Conservation (phyloP, 148 eudicot species). For the Agrostemma githago region DNA sequence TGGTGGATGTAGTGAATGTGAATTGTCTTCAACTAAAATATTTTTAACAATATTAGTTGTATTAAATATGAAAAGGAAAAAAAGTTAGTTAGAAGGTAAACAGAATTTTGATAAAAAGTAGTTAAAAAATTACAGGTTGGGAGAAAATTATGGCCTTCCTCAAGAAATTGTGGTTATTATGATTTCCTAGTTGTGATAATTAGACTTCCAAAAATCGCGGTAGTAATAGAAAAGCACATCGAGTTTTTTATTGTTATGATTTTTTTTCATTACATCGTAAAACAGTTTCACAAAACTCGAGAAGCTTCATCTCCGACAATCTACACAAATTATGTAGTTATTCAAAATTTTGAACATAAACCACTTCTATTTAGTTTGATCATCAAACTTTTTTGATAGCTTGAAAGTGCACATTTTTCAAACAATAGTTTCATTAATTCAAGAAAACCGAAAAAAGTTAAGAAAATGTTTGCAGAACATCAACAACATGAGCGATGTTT, state of each 20-base stretch:
- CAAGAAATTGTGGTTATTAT: background rate
- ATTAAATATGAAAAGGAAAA: background rate
- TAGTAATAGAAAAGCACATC: background rate
- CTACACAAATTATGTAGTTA: background rate
- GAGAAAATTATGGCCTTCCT: background rate
- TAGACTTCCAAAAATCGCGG: background rate
- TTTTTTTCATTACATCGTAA: background rate
- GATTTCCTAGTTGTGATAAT: background rate
- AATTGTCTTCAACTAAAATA: no score
- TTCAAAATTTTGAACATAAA: background rate
- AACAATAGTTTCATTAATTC: background rate
- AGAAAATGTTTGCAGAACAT: conserved; percentile 18
- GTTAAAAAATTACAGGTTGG: background rate
- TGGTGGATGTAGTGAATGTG: no score
- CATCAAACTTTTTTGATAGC: background rate
- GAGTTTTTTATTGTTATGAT: background rate
- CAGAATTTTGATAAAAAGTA: background rate
- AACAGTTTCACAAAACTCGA: background rate
- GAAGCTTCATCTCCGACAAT: background rate
- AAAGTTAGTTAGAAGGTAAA: background rate
- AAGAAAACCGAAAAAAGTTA: background rate
- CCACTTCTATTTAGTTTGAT: background rate
- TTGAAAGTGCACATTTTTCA: background rate
- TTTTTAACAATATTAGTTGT: no score
- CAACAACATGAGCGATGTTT: conserved; percentile 10